phyloP scores from a whole-genome alignment of 495 filamentous ascomycete species.

The Cladorrhinum samala region DNA sequence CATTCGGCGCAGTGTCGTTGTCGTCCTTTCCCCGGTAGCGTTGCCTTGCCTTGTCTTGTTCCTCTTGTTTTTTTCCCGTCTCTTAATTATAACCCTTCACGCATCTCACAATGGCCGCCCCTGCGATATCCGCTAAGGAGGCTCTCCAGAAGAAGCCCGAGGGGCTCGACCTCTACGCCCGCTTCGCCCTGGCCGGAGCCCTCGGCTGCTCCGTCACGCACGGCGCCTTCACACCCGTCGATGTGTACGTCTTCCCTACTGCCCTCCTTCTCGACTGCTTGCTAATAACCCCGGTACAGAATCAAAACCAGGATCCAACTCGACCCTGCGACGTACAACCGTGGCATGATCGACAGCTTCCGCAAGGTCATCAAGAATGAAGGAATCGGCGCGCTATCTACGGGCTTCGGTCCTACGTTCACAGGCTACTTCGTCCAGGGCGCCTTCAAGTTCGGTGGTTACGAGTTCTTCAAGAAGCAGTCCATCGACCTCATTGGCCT shows the following conservation, averaged over 20 bases:
- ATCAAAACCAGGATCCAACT: conserved; percentile 95
- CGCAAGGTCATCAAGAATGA: conserved; percentile 74
- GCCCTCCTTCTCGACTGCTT: conserved; percentile 11
- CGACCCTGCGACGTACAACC: conserved; percentile 85
- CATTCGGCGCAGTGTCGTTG: too few species aligned
- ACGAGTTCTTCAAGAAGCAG: conserved; percentile 95
- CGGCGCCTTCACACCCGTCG: conserved; percentile 84
- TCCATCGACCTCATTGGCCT: conserved; percentile 73
- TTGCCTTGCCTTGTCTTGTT: too few species aligned
- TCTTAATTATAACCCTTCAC: too few species aligned
- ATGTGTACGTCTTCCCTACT: conserved; percentile 69
- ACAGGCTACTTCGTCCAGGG: conserved; percentile 95
- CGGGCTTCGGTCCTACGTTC: conserved; percentile 79
- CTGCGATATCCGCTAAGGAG: too few species aligned
- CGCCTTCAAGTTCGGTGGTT: conserved; percentile 92
- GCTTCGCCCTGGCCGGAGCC: conserved; percentile 89
- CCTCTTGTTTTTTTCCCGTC: too few species aligned
- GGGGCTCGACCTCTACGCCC: conserved; percentile 59
- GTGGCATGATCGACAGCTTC: conserved; percentile 81
- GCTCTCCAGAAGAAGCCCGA: conserved; percentile 28
- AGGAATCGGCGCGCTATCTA: conserved; percentile 82
- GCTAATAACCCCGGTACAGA: conserved; percentile 38
- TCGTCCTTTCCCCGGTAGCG: too few species aligned
- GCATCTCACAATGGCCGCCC: too few species aligned
- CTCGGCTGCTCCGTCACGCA: conserved; percentile 94